Evolutionary conservation across 306 rosid genomes (phyloP).

Genomic region (Amphicarpaea edgeworthii): DNA sequence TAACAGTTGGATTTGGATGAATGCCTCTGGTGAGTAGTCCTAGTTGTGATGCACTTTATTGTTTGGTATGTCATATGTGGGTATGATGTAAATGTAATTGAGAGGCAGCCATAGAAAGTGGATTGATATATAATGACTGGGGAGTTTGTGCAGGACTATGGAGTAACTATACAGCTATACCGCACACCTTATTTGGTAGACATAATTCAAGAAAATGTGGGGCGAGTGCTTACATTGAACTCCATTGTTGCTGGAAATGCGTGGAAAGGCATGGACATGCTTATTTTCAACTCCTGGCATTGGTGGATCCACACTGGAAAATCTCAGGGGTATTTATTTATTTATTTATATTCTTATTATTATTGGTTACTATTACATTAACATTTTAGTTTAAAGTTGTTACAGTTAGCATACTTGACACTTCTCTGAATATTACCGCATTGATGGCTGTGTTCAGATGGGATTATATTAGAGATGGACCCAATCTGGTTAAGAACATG

Average conservation of each 20-base stretch:
- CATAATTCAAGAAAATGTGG: slow-evolving; percentile 62
- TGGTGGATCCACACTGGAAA: slow-evolving; percentile 95
- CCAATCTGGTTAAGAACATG: slow-evolving; percentile 66
- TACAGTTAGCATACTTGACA: background rate
- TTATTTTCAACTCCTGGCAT: slow-evolving; percentile 95
- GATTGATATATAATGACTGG: slow-evolving; percentile 33
- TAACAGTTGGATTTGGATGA: background rate
- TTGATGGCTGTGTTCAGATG: slow-evolving; percentile 60
- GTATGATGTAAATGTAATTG: background rate
- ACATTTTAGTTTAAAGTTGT: slow-evolving; percentile 9
- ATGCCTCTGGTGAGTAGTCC: slow-evolving; percentile 7
- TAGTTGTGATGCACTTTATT: slow-evolving; percentile 39
- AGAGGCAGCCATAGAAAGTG: slow-evolving; percentile 32
- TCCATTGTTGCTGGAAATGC: slow-evolving; percentile 76
- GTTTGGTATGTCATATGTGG: background rate
- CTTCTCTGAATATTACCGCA: background rate
- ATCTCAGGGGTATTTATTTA: slow-evolving; percentile 92
- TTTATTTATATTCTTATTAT: no score
- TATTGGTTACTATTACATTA: no score
- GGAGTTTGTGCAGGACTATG: slow-evolving; percentile 68
- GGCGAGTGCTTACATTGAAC: slow-evolving; percentile 74
- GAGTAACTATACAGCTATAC: slow-evolving; percentile 69
- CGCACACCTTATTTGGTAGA: slow-evolving; percentile 90
- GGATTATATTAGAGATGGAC: slow-evolving; percentile 81
- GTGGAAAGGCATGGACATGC: slow-evolving; percentile 86